Percentiles rank a stretch among this genome's conserved stretches.
Conservation (phyloP, 805 yeast species). For the Myxozyma nipponensis region DNA sequence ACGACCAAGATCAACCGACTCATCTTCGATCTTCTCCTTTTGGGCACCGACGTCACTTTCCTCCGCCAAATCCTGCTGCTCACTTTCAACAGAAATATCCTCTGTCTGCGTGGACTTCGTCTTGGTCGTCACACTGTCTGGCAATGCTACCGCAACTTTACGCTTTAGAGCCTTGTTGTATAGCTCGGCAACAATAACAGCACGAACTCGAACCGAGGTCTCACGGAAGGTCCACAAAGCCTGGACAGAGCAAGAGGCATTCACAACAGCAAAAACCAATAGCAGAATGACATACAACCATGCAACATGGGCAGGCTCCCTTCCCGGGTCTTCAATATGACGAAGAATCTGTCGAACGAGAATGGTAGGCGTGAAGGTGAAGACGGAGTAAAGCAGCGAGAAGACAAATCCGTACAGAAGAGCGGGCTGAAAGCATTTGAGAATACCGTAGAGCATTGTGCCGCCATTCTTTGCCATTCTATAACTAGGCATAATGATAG, state of each 20-base stretch:
- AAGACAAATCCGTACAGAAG: conserved; percentile 16
- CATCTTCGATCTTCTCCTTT: conserved; percentile 38
- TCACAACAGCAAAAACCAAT: conserved; percentile 58
- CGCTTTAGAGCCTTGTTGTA: conserved; percentile 90
- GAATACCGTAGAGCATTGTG: conserved; percentile 18
- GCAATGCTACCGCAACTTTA: conserved; percentile 37
- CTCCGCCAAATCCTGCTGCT: conserved; percentile 3
- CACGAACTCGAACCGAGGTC: conserved; percentile 83
- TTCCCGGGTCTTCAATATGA: conserved; percentile 68
- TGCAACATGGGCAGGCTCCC: conserved; percentile 64
- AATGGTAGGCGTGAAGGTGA: conserved; percentile 73
- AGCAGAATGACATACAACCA: conserved; percentile 81
- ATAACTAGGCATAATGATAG: conserved; percentile 52
- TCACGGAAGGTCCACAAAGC: conserved; percentile 86
- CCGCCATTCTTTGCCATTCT: conserved; percentile 11
- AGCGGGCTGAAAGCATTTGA: conserved; percentile 6
- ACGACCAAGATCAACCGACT: conserved; percentile 67
- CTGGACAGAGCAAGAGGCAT: conserved; percentile 66
- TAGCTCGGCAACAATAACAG: conserved; percentile 84
- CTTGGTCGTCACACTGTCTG: conserved; percentile 16
- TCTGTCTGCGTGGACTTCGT: conserved; percentile 19
- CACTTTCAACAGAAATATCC: conserved; percentile 2
- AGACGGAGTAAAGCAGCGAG: conserved; percentile 32
- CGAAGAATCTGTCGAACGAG: conserved; percentile 75
- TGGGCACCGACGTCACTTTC: conserved; percentile 25